Base-by-base conservation (phyloP, 441 rosid species). In the Capsella rubella region DNA sequence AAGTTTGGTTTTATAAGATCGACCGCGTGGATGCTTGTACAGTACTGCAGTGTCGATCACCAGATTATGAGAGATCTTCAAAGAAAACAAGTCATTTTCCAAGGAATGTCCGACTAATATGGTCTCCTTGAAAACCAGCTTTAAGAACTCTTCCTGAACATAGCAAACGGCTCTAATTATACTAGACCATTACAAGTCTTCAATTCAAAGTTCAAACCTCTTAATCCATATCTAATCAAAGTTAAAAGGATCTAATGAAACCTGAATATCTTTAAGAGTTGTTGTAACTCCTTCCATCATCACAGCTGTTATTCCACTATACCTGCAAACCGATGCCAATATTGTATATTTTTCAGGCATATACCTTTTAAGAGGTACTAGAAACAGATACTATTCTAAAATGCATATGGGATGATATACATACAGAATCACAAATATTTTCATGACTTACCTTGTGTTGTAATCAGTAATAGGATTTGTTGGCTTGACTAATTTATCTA, bases 401-500 rank as follows among this genome's bases (percentile, higher is more conserved):
- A 54, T 40, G 39, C 15, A 29, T 18, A 13, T 67, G 25, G 1
- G 25, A 64, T 60, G 39, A 68, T 28, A 73, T 59, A 61, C 25
- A 21, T 34, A 43, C 15, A 15, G 11, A 61, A 31, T 45, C 6
- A 67, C 42, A 25, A 14, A 16, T 54, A 69, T 60, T 50, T 43
- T 46, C 2, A 75, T 50, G 45, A 72, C 56, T 53, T 82, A 95
- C 99, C 96, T 87, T 63, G 97, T 95, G 78, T 90, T 91, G 82
- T 93, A 95, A 80, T 95, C 97, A 49, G 85, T 80, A 4, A 95
- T 95, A 29, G 79, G 67, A 37, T 95, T 95, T 71, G 83, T 58
- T 39, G 98, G 99, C 80, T 87, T 93, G 62, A 95, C 99, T 85
- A 95, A 79, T 87, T 91, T 87, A 79, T 93, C 99, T 58, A 93